Evolutionary conservation across 352 stramenopile genomes (phyloP), one percentile per base, ranked within the genome.

Genomic region (Phytophthora lateralis): DNA sequence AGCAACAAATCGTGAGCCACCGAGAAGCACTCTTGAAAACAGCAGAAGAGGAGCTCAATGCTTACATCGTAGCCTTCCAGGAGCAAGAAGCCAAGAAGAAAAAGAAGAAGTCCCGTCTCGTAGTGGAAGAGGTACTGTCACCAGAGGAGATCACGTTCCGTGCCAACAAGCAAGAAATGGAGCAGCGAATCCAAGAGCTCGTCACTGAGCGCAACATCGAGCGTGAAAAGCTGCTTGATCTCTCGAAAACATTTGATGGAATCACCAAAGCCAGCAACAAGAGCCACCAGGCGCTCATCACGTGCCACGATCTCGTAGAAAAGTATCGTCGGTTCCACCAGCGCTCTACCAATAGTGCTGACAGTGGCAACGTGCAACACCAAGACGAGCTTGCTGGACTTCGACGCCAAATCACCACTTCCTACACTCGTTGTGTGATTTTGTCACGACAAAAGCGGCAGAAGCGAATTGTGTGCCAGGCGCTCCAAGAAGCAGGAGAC

Each of bases 41-140:
- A 2, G 66, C 69, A 1, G 56, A 84, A 46, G 20, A 50, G 0
- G 61, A 86, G 2, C 17, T 89, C 5, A 60, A 8, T 1, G 34
- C 55, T 6, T 89, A 75, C 41, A 42, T 88, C 27, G 69, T 61
- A n/a, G 62, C 52, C 3, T 90, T 90, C 39, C 61, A 80, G 1
- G 85, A 90, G 30, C 59, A 71, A 20, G 75, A 91, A 59, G 69
- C 77, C 2, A 93, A 88, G 55, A 89, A 88, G 60, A 94, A 94
- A 44, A 94, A 94, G 64, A 95, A 92, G 44, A 91, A 90, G 43
- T 91, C 83, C 0, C 75, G 82, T 1, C 64, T 95, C 0, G 83
- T 95, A 1, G 78, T 93, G 0, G 81, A 90, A 52, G 76, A 93
- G 34, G 53, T 87, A 2, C 44, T 89, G 8, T 85, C 81, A 0